phyloP scores from a whole-genome alignment of 163 green algal genomes.

The Scenedesmus sp. region DNA sequence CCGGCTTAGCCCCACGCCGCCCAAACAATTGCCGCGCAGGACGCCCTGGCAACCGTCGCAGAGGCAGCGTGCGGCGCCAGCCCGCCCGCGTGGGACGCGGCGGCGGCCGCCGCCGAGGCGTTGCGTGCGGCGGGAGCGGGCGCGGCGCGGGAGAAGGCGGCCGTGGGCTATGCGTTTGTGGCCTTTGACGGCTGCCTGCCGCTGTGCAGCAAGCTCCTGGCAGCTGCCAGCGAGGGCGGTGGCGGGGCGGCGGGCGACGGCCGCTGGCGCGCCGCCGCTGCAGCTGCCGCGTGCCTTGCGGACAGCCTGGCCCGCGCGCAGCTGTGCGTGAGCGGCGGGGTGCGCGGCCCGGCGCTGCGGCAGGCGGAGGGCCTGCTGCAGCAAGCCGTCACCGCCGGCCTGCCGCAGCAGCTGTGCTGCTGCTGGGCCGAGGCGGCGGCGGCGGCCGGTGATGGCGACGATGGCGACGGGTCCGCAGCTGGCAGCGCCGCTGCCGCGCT shows the following conservation, averaged over 20 bases:
- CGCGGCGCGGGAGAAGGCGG: constrained; percentile 52
- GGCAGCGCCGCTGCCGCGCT: not conserved
- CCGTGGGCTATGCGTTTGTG: constrained; percentile 60
- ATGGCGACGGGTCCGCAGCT: too few species aligned
- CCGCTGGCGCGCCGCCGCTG: constrained; percentile 49
- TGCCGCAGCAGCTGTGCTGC: constrained; percentile 61
- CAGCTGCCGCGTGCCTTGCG: constrained; percentile 52
- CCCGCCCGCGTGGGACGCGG: constrained; percentile 17
- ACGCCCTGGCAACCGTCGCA: constrained; percentile 36
- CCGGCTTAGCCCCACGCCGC: not conserved
- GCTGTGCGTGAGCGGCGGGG: constrained; percentile 26
- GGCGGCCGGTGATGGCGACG: not conserved
- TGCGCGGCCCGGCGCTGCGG: constrained; percentile 55
- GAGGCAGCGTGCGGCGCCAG: not conserved
- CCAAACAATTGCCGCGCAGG: not conserved
- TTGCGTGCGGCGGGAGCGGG: constrained; percentile 50
- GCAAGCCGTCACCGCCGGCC: constrained; percentile 28
- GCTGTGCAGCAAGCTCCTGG: constrained; percentile 64
- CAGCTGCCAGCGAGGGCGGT: not conserved
- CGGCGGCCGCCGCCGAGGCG: constrained; percentile 44
- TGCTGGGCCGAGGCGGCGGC: constrained; percentile 53
- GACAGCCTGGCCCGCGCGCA: constrained; percentile 51
- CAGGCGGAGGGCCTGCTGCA: constrained; percentile 50
- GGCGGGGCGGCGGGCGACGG: constrained; percentile 15
- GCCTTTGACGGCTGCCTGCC: constrained; percentile 58